Evolutionary conservation across 495 filamentous ascomycete genomes (phyloP).

Genomic region (Xylaria venustula): DNA sequence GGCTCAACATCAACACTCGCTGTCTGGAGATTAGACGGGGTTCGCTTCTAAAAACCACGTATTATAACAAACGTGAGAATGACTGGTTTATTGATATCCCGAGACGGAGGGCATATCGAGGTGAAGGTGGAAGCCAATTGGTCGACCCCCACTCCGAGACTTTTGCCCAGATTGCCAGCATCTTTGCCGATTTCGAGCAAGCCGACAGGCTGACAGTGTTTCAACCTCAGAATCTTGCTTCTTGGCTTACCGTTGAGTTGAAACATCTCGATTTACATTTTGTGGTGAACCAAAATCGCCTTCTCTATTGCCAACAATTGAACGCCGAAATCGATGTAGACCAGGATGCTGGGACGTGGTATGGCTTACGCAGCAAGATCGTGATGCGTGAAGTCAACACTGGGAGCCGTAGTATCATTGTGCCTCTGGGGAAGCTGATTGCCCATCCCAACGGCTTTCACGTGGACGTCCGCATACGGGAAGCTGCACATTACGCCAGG

Average conservation of each 20-base stretch:
- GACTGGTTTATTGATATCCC: slow-evolving; percentile 33
- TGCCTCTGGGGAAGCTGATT: slow-evolving; percentile 29
- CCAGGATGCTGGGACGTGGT: slow-evolving; percentile 50
- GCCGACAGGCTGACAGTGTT: slow-evolving; percentile 34
- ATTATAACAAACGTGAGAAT: slow-evolving; percentile 39
- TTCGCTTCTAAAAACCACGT: not conserved
- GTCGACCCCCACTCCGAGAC: slow-evolving; percentile 30
- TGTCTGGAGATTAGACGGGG: slow-evolving; percentile 53
- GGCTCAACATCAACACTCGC: slow-evolving; percentile 50
- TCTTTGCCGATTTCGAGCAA: slow-evolving; percentile 34
- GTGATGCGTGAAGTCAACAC: slow-evolving; percentile 42
- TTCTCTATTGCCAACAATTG: slow-evolving; percentile 45
- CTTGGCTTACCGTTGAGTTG: slow-evolving; percentile 31
- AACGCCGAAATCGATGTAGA: slow-evolving; percentile 48
- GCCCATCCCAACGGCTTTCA: slow-evolving; percentile 27
- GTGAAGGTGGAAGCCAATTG: not conserved
- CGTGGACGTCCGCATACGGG: slow-evolving; percentile 25
- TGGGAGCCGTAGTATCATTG: slow-evolving; percentile 33
- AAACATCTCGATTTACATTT: slow-evolving; percentile 40
- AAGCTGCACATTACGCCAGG: slow-evolving; percentile 31
- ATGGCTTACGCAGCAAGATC: slow-evolving; percentile 47
- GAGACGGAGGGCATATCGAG: slow-evolving; percentile 17
- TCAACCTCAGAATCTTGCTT: slow-evolving; percentile 25
- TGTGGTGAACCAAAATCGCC: slow-evolving; percentile 22
- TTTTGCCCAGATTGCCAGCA: slow-evolving; percentile 31